phyloP scores from a whole-genome alignment of 1,139 yeast genomes.

The Magnusiomyces ingens region DNA sequence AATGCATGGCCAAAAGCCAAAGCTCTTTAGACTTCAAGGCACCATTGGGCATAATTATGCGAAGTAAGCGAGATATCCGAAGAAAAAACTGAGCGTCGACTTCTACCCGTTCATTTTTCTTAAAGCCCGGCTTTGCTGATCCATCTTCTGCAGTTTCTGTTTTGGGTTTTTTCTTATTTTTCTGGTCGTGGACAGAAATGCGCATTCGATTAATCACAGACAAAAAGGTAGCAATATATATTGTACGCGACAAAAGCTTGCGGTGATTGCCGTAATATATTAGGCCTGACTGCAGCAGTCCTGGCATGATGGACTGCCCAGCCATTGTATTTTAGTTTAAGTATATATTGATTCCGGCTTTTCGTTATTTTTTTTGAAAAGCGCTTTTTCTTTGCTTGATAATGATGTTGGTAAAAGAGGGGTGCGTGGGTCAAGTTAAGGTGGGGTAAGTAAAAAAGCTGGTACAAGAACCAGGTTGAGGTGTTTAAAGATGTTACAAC shows the following conservation, averaged over 20 bases:
- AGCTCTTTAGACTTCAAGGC: slow-evolving; percentile 32
- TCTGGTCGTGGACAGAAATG: slow-evolving; percentile 21
- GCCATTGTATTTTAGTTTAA: slow-evolving; percentile 4
- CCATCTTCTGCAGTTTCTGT: slow-evolving; percentile 10
- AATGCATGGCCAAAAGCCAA: slow-evolving; percentile 47
- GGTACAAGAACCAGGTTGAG: no score
- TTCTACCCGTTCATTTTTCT: slow-evolving; percentile 25
- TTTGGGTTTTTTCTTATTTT: slow-evolving; percentile 8
- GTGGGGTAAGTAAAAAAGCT: no score
- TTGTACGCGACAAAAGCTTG: slow-evolving; percentile 24
- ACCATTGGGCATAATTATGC: slow-evolving; percentile 32
- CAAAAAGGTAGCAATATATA: slow-evolving; percentile 24
- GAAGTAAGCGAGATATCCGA: slow-evolving; percentile 28
- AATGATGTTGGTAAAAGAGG: no score
- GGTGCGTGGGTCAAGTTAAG: no score
- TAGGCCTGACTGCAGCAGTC: slow-evolving; percentile 11
- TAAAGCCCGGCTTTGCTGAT: not conserved
- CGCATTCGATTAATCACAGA: slow-evolving; percentile 23
- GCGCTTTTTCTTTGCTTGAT: no score
- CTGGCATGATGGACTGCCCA: slow-evolving; percentile 13
- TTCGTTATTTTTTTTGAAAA: no score
- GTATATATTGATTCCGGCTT: no score
- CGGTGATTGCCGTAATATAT: slow-evolving; percentile 24
- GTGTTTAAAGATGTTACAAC: no score
- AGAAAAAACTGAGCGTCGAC: slow-evolving; percentile 31